Conservation (phyloP, 768 basidiomycete species). For the Pholiota conissans region DNA sequence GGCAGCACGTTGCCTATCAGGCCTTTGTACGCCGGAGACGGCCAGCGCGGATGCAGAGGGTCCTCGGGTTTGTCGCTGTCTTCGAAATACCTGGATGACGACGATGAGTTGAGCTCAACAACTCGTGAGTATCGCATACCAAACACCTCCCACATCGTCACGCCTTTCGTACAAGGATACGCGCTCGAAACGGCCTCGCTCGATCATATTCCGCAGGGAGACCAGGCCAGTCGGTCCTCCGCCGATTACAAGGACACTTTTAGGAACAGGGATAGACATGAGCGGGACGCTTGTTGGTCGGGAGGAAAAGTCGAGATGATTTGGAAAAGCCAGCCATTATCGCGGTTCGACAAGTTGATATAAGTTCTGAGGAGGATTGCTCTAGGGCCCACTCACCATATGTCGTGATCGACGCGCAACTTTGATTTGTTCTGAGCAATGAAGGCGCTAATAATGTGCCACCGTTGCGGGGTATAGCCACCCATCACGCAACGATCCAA, state of each 20-base stretch:
- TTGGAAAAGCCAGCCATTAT: not conserved
- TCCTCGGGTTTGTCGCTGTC: conserved; percentile 13
- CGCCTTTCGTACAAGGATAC: conserved; percentile 48
- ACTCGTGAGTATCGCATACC: conserved; percentile 29
- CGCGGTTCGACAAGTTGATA: not conserved
- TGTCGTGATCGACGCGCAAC: not conserved
- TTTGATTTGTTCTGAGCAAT: not conserved
- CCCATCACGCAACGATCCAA: not conserved
- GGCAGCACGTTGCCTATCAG: conserved; percentile 53
- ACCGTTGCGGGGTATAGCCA: not conserved
- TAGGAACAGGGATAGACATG: conserved; percentile 19
- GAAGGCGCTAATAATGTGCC: not conserved
- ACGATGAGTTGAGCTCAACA: not conserved
- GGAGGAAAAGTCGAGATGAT: not conserved
- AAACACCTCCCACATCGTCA: conserved; percentile 51
- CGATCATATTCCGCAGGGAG: conserved; percentile 46
- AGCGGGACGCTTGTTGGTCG: not conserved
- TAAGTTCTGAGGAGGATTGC: not conserved
- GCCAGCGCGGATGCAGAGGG: conserved; percentile 32
- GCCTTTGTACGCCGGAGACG: conserved; percentile 46
- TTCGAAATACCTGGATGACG: conserved; percentile 31
- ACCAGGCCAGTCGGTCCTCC: conserved; percentile 50
- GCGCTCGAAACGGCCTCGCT: conserved; percentile 38
- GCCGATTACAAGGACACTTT: conserved; percentile 42
- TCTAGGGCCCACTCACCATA: too few species aligned